A percentile compares a stretch with the other conserved stretches of the same genome.
Evolutionary conservation across 208 protist species (phyloP).

Genomic region (Crithidia fasciculata): DNA sequence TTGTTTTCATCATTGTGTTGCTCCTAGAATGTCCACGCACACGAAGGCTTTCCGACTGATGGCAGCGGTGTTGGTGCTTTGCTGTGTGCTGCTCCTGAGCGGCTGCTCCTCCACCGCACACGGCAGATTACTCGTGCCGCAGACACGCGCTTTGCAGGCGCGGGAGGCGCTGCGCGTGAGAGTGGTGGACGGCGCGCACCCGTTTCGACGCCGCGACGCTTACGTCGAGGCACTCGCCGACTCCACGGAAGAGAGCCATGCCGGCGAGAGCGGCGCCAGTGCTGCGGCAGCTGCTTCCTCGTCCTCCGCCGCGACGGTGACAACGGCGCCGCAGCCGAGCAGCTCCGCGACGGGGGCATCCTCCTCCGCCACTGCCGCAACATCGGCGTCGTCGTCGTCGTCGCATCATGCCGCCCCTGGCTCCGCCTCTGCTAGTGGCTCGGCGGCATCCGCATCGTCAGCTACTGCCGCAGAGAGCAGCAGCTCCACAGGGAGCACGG

Average conservation of each 20-base stretch:
- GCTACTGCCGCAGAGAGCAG: neutral
- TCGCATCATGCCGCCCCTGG: too few relatives aligned
- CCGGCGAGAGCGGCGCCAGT: too few relatives aligned
- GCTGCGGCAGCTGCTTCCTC: neutral
- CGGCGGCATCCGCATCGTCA: too few relatives aligned
- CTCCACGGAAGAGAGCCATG: too few relatives aligned
- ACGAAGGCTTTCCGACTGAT: neutral
- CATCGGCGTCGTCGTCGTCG: too few relatives aligned
- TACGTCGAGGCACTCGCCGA: too few relatives aligned
- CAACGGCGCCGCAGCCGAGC: too few relatives aligned
- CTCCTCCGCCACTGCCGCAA: too few relatives aligned
- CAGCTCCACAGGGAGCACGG: neutral
- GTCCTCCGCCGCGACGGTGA: neutral
- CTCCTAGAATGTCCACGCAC: neutral
- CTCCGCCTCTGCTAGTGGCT: too few relatives aligned
- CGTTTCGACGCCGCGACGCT: too few relatives aligned
- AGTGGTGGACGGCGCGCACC: too few relatives aligned
- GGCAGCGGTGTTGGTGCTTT: neutral
- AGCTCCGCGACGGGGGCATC: too few relatives aligned
- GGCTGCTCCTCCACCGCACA: neutral
- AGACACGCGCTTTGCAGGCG: neutral
- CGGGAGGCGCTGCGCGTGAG: neutral
- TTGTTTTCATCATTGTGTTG: neutral
- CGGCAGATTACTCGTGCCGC: neutral
- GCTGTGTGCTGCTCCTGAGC: conserved; percentile 2